phyloP scores from a whole-genome alignment of 225 moss, liverwort and hornwort genomes.

The Lunularia cruciata region DNA sequence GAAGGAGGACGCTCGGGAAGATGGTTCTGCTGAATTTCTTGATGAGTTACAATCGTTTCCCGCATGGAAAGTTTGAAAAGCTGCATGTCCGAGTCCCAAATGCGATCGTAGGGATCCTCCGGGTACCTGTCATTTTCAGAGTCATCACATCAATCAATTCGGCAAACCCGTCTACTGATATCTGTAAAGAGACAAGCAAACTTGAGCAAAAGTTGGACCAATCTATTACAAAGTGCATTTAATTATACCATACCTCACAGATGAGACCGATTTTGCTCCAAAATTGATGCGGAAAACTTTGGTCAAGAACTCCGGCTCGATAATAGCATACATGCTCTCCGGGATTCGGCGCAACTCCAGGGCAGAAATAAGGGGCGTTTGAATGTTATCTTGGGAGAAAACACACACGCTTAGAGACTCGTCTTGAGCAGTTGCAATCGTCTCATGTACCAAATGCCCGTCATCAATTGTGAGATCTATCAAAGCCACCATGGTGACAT shows the following conservation, averaged over 20 bases:
- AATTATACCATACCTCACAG: background rate
- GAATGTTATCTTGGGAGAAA: background rate
- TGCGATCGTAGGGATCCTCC: background rate
- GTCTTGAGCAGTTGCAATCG: background rate
- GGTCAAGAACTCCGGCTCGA: background rate
- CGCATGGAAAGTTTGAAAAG: background rate
- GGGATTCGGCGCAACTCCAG: slow-evolving; percentile 2
- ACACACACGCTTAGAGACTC: background rate
- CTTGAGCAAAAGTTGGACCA: no score
- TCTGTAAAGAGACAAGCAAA: no score
- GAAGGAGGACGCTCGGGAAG: background rate
- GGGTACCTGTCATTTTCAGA: background rate
- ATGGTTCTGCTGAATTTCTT: background rate
- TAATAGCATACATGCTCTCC: background rate
- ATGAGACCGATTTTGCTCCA: background rate
- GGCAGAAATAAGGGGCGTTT: slow-evolving; percentile 1
- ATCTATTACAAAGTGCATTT: no score
- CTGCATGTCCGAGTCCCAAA: slow-evolving; percentile 5
- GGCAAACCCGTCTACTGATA: background rate
- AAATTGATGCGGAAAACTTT: slow-evolving; percentile 9
- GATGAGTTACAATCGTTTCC: background rate
- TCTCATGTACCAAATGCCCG: background rate
- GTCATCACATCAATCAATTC: no score
- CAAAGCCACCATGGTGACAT: background rate
- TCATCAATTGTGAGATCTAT: background rate